Conservation (phyloP, 805 yeast species). For the Tetrapisispora fleetii region DNA sequence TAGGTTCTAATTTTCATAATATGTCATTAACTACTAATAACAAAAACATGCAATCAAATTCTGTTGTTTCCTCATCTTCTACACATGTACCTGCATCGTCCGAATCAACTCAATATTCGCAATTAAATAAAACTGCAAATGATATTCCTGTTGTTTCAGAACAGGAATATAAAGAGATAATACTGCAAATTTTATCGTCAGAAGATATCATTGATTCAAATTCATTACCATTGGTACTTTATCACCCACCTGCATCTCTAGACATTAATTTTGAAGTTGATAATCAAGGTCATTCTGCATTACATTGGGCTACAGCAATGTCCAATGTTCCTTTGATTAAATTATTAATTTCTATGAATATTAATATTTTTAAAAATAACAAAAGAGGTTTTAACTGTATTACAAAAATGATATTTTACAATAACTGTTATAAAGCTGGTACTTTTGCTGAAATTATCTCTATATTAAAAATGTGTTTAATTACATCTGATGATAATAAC, state of each 20-base stretch:
- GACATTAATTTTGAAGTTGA: constrained; percentile 62
- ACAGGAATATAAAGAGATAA: constrained; percentile 23
- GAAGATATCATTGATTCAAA: constrained; percentile 25
- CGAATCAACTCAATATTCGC: constrained; percentile 10
- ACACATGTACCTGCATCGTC: constrained; percentile 20
- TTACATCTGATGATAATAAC: constrained; percentile 62
- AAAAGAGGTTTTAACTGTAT: constrained; percentile 58
- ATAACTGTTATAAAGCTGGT: constrained; percentile 56
- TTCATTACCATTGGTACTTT: constrained; percentile 31
- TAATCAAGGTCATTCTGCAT: constrained; percentile 69
- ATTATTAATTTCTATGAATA: constrained; percentile 45
- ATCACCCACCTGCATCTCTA: constrained; percentile 51
- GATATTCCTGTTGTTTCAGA: constrained; percentile 4
- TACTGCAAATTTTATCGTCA: constrained; percentile 25
- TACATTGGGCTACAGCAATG: constrained; percentile 83
- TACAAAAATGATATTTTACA: constrained; percentile 59
- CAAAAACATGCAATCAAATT: neutral
- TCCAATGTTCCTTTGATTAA: constrained; percentile 55
- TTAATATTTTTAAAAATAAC: constrained; percentile 46
- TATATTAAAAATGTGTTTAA: constrained; percentile 53
- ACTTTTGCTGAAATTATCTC: constrained; percentile 51
- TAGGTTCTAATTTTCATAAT: constrained; percentile 10
- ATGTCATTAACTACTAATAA: neutral
- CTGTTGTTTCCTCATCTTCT: constrained; percentile 2
- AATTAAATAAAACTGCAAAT: neutral